Percentiles rank a stretch among this genome's conserved stretches.
Evolutionary conservation across 371 early-diverging fungal genomes (phyloP).

Genomic region (Blakeslea trispora): DNA sequence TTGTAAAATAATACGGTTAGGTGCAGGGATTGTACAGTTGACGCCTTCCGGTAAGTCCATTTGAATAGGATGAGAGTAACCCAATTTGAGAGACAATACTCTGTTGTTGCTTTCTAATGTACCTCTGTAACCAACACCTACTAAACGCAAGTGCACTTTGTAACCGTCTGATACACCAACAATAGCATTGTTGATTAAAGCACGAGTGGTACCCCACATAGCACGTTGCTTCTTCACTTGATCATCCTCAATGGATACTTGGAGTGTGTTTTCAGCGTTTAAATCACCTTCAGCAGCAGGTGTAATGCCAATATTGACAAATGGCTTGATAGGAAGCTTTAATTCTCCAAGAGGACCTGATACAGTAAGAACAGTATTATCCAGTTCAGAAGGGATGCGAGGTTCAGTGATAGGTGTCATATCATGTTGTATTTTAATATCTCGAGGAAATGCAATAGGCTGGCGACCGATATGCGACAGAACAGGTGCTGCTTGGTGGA

Average conservation of each 20-base stretch:
- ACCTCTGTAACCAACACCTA: conserved; percentile 96
- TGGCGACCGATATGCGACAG: conserved; percentile 76
- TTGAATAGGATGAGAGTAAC: conserved; percentile 85
- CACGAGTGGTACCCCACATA: conserved; percentile 97
- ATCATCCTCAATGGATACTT: conserved; percentile 65
- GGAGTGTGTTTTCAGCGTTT: conserved; percentile 53
- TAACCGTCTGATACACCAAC: conserved; percentile 92
- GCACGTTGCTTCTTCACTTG: conserved; percentile 71
- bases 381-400: conserved; percentile 62
- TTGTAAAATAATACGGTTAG: conserved; percentile 82
- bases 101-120: conserved; percentile 65
- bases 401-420: conserved; percentile 56
- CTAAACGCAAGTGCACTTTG: conserved; percentile 79
- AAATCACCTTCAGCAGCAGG: conserved; percentile 35
- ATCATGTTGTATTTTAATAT: conserved; percentile 65
- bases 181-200: conserved; percentile 84
- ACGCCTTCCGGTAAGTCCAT: conserved; percentile 84
- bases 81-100: conserved; percentile 79
- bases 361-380: conserved; percentile 70
- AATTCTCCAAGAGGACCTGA: conserved; percentile 85
- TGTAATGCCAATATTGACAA: conserved; percentile 62
- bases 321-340: conserved; percentile 78
- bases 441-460: conserved; percentile 64
- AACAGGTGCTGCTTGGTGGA: conserved; percentile 47
- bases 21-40: conserved; percentile 76